A percentile compares a stretch with the other conserved stretches of the same genome.
Conservation (phyloP, 2,329 filamentous ascomycete species). For the Podosphaera aphanis region DNA sequence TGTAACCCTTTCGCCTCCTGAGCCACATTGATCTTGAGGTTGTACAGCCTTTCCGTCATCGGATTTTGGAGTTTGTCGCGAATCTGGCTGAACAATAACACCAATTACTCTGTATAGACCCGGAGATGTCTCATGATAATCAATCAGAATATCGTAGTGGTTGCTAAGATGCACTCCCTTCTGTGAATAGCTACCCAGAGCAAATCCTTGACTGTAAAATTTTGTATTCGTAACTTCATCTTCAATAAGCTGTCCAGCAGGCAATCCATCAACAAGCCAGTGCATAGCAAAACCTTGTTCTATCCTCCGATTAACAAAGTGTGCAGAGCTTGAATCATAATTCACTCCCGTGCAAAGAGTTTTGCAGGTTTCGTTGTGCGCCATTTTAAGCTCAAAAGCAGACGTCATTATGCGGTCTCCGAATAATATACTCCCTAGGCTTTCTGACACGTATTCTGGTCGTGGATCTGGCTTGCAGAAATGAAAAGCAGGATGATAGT, state of each 20-base stretch:
- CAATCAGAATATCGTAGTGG: conserved; percentile 82
- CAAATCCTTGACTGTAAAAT: conserved; percentile 83
- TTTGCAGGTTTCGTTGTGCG: conserved; percentile 68
- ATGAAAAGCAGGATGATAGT: conserved; percentile 71
- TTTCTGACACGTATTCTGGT: conserved; percentile 62
- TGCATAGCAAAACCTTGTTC: conserved; percentile 74
- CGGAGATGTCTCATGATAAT: conserved; percentile 61
- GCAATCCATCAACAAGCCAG: conserved; percentile 85
- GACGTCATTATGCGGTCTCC: conserved; percentile 96
- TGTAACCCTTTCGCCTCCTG: conserved; percentile 30
- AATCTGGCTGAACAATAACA: conserved; percentile 66
- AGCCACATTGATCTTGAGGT: conserved; percentile 29
- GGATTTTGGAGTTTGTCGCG: conserved; percentile 31
- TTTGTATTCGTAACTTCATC: conserved; percentile 54
- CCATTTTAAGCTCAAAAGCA: conserved; percentile 75
- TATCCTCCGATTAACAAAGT: conserved; percentile 68
- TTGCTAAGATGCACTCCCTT: conserved; percentile 53
- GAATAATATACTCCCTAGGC: conserved; percentile 85
- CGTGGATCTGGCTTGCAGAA: conserved; percentile 67
- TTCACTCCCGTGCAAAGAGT: conserved; percentile 45
- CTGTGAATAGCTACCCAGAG: conserved; percentile 40
- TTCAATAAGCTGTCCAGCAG: conserved; percentile 61
- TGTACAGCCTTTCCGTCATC: conserved; percentile 26
- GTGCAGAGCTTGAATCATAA: conserved; percentile 39
- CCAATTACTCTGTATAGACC: conserved; percentile 73